Base-by-base conservation (phyloP, 2,329 filamentous ascomycete species). In the Pseudogymnoascus sp. region DNA sequence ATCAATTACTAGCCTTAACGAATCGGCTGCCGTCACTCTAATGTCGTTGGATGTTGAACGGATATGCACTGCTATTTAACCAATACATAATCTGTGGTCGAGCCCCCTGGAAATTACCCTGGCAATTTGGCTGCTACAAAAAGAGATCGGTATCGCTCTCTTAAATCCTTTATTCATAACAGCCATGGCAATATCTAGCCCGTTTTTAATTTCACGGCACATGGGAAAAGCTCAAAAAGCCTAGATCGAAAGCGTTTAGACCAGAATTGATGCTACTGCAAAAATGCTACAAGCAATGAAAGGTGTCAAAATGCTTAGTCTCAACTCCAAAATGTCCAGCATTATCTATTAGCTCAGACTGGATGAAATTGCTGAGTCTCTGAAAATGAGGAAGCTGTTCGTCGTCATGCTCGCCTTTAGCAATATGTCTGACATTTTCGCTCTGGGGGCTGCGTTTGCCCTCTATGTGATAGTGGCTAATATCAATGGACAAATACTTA, bases 381-480 rank as follows among this genome's bases (percentile, higher is more conserved):
- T 69, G 36, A 62, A 60, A 14, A 66, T 68, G 63, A 60, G 64
- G n/a, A 65, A 64, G 35, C 30, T 66, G n/a, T 62, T 66, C 23
- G 61, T 66, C 23, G 49, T 60, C 23, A 65, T 66, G 65, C 55
- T 65, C n/a, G 45, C 62, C 5, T 65, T 63, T 45, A 62, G 64
- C 11, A 68, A 66, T 30, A 60, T 66, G 58, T 66, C 66, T 11
- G 61, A 62, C 23, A 65, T 66, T 8, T 28, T 78, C 11, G 73
- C 76, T 0, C 76, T 76, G 3, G 69, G 76, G 1, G 68, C 70
- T 3, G 76, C 77, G 0, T 78, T 79, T 64, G 71, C 71, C 4
- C 64, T 78, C 14, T 77, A 73, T 59, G 72, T 75, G 9, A 68
- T 73, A 2, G 66, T 69, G 5, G 64, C 72, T 3, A 66, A 67